phyloP scores from a whole-genome alignment of 257 asterid species.

The Penstemon newberryi region DNA sequence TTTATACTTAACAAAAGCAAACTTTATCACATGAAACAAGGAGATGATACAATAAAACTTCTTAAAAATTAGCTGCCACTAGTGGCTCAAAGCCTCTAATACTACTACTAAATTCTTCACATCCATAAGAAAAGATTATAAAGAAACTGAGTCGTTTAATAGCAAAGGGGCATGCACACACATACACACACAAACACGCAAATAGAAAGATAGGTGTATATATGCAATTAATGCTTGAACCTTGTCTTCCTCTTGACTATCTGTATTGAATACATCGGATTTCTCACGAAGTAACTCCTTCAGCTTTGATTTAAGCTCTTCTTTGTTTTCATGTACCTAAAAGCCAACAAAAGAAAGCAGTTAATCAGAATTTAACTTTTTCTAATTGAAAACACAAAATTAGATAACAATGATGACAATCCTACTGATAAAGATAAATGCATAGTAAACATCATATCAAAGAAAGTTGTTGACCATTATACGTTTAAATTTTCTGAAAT shows the following conservation, averaged over 20 bases:
- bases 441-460: conserved; percentile 23
- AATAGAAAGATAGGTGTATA: too few relatives aligned
- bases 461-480: conserved; percentile 9
- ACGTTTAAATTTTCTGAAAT: too few relatives aligned
- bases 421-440: conserved; percentile 13
- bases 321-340: conserved; percentile 71
- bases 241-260: conserved; percentile 82
- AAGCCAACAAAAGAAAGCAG: conserved; percentile 17
- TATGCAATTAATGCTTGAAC: conserved; percentile 35
- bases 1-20: too few relatives aligned
- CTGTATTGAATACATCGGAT: conserved; percentile 73
- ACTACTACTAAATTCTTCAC: neutral
- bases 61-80: neutral
- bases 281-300: conserved; percentile 80
- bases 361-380: conserved; percentile 8
- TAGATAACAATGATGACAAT: conserved; percentile 10
- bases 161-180: neutral
- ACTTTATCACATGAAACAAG: too few relatives aligned
- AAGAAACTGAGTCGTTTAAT: conserved; percentile 7
- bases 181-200: neutral
- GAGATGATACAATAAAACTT: too few relatives aligned
- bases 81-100: neutral
- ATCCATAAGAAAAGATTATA: neutral
- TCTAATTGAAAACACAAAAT: neutral
- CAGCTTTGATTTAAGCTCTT: conserved; percentile 73